These are phyloP conservation scores for Fraxinus baroniana DNA, from an alignment of 305 asterid genomes.

Conservation along the genomic window DNA sequence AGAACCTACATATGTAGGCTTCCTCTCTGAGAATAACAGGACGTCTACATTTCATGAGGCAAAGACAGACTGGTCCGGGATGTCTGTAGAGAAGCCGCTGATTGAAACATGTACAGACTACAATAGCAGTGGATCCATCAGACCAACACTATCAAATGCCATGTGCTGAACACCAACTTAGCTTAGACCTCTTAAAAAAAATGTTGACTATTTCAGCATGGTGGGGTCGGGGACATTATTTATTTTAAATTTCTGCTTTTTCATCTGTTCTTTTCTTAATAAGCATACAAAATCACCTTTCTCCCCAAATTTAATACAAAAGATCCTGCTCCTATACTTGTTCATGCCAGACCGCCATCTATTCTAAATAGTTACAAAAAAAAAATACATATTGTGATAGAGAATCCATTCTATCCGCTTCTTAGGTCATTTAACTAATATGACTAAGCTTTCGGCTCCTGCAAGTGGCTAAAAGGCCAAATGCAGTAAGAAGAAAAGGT, in stretches of 20 bases:
- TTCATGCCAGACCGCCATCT: neutral
- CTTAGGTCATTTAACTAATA: neutral
- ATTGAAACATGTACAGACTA: neutral
- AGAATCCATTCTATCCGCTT: neutral
- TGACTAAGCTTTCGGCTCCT: neutral
- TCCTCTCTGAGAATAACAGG: neutral
- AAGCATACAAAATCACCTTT: neutral
- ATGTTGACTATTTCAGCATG: neutral
- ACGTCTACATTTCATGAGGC: neutral
- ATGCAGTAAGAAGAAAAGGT: neutral
- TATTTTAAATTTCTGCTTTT: neutral
- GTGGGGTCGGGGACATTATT: neutral
- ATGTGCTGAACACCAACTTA: neutral
- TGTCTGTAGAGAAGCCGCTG: neutral
- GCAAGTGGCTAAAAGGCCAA: neutral
- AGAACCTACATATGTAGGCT: neutral
- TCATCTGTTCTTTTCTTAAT: neutral
- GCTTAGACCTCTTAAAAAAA: neutral
- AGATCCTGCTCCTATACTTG: neutral
- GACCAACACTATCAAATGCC: neutral
- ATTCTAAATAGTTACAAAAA: neutral
- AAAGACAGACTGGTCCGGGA: neutral
- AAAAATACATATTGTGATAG: neutral
- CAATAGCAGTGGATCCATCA: neutral
- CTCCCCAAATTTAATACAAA: neutral